Evolutionary conservation across 1,139 yeast species (phyloP).

Genomic region (Lodderomyces jiufengensis): DNA sequence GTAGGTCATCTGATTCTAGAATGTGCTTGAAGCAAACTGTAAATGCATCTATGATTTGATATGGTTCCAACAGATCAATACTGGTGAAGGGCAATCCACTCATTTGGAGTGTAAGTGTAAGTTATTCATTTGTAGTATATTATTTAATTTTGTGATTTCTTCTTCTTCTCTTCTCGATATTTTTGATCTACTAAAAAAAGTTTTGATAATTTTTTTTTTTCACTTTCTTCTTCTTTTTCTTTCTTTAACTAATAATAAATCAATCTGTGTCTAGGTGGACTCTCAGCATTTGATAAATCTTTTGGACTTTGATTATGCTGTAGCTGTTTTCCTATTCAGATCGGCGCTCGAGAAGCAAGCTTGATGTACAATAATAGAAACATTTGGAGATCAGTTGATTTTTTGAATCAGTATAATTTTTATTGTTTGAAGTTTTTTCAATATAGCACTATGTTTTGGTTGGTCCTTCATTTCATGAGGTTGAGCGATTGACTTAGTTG

Average conservation of each 20-base stretch:
- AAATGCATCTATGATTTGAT: conserved; percentile 49
- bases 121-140: too few relatives aligned
- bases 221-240: conserved; percentile 5
- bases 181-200: conserved; percentile 5
- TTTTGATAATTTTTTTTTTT: conserved; percentile 3
- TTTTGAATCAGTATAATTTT: conserved; percentile 4
- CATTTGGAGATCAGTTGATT: conserved; percentile 1
- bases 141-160: conserved; percentile 3
- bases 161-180: conserved; percentile 3
- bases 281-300: conserved; percentile 26
- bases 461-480: conserved; percentile 49
- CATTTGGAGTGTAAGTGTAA: conserved; percentile 11
- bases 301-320: conserved; percentile 30
- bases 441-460: conserved; percentile 15
- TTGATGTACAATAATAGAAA: conserved; percentile 17
- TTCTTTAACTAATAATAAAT: conserved; percentile 21
- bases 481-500: conserved; percentile 43
- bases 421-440: conserved; percentile 10
- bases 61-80: conserved; percentile 26
- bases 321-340: conserved; percentile 48
- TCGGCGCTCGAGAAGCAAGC: conserved; percentile 73
- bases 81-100: conserved; percentile 29
- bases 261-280: conserved; percentile 52
- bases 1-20: conserved; percentile 41
- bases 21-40: conserved; percentile 43